Percentiles rank a stretch among this genome's conserved stretches.
Conservation (phyloP, 2,329 filamentous ascomycete species). For the Truncatella angustata region DNA sequence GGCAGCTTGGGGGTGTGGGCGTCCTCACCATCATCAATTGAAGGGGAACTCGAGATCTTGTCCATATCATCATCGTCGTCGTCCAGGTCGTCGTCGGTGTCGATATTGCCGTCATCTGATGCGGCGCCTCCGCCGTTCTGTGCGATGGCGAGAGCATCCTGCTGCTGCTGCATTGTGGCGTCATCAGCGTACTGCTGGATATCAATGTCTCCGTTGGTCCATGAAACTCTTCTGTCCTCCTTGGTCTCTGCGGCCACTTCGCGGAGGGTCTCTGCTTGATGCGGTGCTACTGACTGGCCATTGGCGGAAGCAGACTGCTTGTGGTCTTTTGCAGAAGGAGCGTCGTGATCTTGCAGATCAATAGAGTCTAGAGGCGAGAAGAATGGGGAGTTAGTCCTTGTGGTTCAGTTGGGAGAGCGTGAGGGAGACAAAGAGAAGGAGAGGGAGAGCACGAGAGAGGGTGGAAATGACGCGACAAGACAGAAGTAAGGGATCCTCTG, state of each 20-base stretch:
- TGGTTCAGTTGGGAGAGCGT: constrained; percentile 9
- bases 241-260: constrained; percentile 76
- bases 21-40: constrained; percentile 97
- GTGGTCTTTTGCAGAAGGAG: constrained; percentile 84
- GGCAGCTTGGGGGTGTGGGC: constrained; percentile 42
- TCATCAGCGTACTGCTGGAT: constrained; percentile 46
- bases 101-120: constrained; percentile 61
- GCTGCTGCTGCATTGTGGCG: constrained; percentile 47
- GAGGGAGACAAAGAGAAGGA: background rate
- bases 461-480: background rate
- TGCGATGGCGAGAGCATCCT: constrained; percentile 58
- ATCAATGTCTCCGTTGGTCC: constrained; percentile 41
- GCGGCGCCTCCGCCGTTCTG: constrained; percentile 55
- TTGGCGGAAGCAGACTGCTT: constrained; percentile 37
- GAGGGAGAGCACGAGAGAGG: background rate
- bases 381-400: constrained; percentile 21
- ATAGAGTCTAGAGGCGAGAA: constrained; percentile 73
- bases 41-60: constrained; percentile 97
- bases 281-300: constrained; percentile 58
- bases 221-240: constrained; percentile 64
- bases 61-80: constrained; percentile 95
- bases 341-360: constrained; percentile 82
- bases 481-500: background rate
- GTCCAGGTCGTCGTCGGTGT: constrained; percentile 72
- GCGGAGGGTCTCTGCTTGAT: constrained; percentile 82